Base-by-base conservation (phyloP, 257 asterid genomes). In the Echites panduratus region DNA sequence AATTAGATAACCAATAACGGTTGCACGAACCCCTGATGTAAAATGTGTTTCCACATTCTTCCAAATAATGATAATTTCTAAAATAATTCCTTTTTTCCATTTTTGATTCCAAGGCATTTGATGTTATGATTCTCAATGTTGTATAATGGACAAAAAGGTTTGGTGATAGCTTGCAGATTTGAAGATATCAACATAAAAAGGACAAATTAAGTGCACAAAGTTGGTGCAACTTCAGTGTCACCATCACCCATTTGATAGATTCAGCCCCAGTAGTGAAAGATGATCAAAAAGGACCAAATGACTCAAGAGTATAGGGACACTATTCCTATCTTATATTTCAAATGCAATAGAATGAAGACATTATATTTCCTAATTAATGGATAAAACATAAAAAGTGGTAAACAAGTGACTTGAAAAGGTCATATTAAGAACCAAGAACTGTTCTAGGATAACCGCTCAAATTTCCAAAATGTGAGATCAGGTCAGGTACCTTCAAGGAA, bases 401-500 rank as follows among this genome's bases (percentile, higher is more conserved):
- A 56, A 35, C 29, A 66, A 50, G 7, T 68, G 24, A 68, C 57
- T 26, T 26, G 29, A 66, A 27, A 48, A 27, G 49, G 29, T 3
- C 69, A 38, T 8, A 64, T 64, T 49, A 64, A 35, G 68, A 63
- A 38, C 12, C 14, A 63, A 63, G 43, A n/a, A n/a, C 4, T 1
- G 1, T 1, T 61, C 3, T 22, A 62, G 8, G 67, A 76, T n/a
- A 63, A 8, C 59, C 52, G 20, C 47, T 32, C 66, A 32, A 35
- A 49, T 56, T 38, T 44, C 3, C 4, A 27, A 52, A 19, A 53
- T 27, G 32, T 54, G 26, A 66, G 13, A 19, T 47, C 20, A 32
- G 32, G 10, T n/a, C 76, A 45, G 38, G 40, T 84, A 91, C 99
- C 98, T 90, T 82, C 66, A 94, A 81, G 71, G 98, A 84, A 74